Conservation (phyloP, 1,284 basidiomycete genomes). For the Apiotrichum laibachii region DNA sequence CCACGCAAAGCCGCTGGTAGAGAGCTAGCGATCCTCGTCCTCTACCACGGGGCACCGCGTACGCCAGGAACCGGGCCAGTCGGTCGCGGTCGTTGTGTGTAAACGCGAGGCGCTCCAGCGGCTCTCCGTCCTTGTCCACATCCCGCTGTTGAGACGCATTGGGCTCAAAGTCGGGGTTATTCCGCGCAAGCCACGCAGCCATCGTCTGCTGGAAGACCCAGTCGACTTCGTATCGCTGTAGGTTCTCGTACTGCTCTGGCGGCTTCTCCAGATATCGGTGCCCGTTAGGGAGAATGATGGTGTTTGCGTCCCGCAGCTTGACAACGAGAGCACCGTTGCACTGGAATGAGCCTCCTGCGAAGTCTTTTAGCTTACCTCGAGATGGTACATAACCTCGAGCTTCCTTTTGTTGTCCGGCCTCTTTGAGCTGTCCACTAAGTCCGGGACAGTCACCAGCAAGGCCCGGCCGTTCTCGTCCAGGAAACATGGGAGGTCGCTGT, state of each 20-base stretch:
- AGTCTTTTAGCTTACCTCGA: slow-evolving; percentile 19
- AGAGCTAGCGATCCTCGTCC: slow-evolving; percentile 14
- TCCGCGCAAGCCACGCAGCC: too few relatives aligned
- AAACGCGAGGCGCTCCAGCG: slow-evolving; percentile 1
- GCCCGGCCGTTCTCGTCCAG: background rate
- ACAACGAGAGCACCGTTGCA: slow-evolving; percentile 26
- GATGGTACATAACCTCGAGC: slow-evolving; percentile 14
- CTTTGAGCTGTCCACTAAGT: slow-evolving; percentile 3
- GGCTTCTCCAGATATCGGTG: slow-evolving; percentile 9
- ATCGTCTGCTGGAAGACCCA: background rate
- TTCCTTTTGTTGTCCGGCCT: slow-evolving; percentile 2
- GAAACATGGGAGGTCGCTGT: slow-evolving; percentile 3
- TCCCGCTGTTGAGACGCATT: background rate
- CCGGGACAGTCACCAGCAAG: slow-evolving; percentile 14
- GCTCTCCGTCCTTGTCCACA: background rate
- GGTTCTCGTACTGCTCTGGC: background rate
- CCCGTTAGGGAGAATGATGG: slow-evolving; percentile 12
- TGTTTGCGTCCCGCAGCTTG: slow-evolving; percentile 1
- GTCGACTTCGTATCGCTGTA: background rate
- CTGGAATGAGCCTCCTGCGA: slow-evolving; percentile 5
- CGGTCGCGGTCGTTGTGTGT: slow-evolving; percentile 20
- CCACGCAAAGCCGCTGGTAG: slow-evolving; percentile 15
- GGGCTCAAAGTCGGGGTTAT: too few relatives aligned
- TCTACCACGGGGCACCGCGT: background rate
- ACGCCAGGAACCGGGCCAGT: slow-evolving; percentile 24